Base-by-base conservation (phyloP, 371 early-diverging fungal species). In the Rhizopus delemar region DNA sequence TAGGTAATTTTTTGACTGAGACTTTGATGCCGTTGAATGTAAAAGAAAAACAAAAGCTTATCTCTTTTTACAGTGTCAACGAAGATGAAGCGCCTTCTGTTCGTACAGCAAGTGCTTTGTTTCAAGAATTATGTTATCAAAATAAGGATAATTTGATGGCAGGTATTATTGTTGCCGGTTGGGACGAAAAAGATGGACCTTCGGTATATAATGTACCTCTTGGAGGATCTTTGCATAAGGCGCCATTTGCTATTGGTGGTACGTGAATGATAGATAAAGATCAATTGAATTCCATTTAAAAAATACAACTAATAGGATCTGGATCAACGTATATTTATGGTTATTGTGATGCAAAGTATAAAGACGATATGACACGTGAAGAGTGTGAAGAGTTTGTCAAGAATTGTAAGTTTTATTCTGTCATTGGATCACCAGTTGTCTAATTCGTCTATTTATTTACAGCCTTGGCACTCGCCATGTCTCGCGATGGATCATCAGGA, bases 121-220 rank as follows among this genome's bases (percentile, higher is more conserved):
- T 97, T 81, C 95, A 93, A 56, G 91, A 96, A 67, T 67, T 99
- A 28, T 93, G 96, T 78, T 99, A 99, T 78, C 77, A 88, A 57
- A 96, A 99, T 83, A 96, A 95, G 81, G 90, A 93, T 72, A 61
- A 62, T 51, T 74, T 99, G 59, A 77, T 76, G 46, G 99, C 99
- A n/a, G 98, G 97, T 43, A 92, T 99, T 68, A 99, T 99, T 71
- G 93, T 99, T 36, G 99, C 93, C 46, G 99, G 99, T 46, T 98
- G 94, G 92, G 99, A 99, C 77, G 84, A 92, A 66, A 77, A 88
- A 57, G 82, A 90, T 46, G 96, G 97, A n/a, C 92, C 92, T 7
- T 76, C 87, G n/a, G 96, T 98, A 31, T 99, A 93, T 79, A 87
- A 87, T 58, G 86, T 99, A 34, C 93, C 95, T 46, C 78, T 98